A percentile compares a stretch with the other conserved stretches of the same genome.
Evolutionary conservation across 2,329 filamentous ascomycete species (phyloP).

Genomic region (Arthrocladium fulminans): DNA sequence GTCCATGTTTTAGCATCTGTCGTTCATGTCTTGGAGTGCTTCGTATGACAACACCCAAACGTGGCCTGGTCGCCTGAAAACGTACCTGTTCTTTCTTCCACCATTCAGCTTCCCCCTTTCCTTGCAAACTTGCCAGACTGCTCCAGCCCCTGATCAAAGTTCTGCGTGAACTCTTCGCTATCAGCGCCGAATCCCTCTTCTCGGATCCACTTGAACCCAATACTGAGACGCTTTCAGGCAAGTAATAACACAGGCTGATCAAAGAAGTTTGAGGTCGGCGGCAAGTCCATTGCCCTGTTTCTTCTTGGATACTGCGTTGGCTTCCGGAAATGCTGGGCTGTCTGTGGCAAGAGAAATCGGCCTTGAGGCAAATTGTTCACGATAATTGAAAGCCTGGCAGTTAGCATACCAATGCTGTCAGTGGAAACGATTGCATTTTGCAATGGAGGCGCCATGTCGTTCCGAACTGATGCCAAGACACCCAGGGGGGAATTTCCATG

Average conservation of each 20-base stretch:
- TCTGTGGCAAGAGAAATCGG: constrained; percentile 40
- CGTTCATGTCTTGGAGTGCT: background rate
- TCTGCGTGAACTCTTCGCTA: constrained; percentile 36
- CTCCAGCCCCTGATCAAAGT: constrained; percentile 41
- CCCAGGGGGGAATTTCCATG: constrained; percentile 22
- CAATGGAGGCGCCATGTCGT: constrained; percentile 27
- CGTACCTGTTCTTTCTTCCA: background rate
- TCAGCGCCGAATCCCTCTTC: constrained; percentile 41
- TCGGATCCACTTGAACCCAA: constrained; percentile 44
- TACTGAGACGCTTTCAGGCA: constrained; percentile 34
- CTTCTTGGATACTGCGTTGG: constrained; percentile 26
- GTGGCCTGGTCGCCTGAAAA: background rate
- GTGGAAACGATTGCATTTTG: constrained; percentile 35
- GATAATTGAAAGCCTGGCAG: constrained; percentile 37
- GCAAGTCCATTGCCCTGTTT: constrained; percentile 24
- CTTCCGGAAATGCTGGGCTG: constrained; percentile 32
- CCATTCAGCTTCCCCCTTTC: background rate
- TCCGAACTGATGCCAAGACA: constrained; percentile 19
- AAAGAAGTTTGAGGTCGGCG: constrained; percentile 33
- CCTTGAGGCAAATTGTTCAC: constrained; percentile 31
- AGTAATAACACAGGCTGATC: constrained; percentile 33
- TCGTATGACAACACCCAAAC: background rate
- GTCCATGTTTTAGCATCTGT: background rate
- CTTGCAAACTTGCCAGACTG: constrained; percentile 19
- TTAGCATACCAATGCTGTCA: constrained; percentile 41